Percentiles rank a stretch among this genome's conserved stretches.
phyloP scores from a whole-genome alignment of 805 yeast genomes.

The Yarrowia osloensis region DNA sequence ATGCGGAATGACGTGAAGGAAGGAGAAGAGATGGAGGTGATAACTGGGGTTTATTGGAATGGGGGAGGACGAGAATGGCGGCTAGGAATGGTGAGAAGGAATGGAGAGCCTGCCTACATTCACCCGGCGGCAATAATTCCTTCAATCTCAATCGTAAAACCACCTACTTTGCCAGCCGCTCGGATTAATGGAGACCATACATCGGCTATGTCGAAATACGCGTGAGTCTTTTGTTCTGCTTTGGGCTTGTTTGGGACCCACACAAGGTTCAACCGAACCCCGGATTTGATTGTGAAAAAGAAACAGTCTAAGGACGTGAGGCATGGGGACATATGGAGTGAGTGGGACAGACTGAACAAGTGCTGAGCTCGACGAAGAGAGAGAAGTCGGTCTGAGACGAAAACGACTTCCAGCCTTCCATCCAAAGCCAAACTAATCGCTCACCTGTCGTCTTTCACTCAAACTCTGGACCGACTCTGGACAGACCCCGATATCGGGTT shows the following conservation, averaged over 20 bases:
- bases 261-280: not conserved
- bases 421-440: too few species aligned
- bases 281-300: not conserved
- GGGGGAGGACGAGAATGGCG: not conserved
- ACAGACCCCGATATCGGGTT: constrained; percentile 22
- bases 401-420: too few species aligned
- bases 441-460: too few species aligned
- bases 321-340: too few species aligned
- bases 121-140: not conserved
- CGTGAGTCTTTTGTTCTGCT: not conserved
- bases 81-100: too few species aligned
- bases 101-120: too few species aligned
- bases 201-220: not conserved
- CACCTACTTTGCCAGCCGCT: not conserved
- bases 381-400: too few species aligned
- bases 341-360: too few species aligned
- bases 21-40: not conserved
- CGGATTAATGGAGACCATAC: not conserved
- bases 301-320: too few species aligned
- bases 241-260: not conserved
- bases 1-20: constrained; percentile 3
- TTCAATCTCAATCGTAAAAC: not conserved
- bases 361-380: too few species aligned
- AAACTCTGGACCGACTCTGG: too few species aligned
- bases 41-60: not conserved